Conservation (phyloP, 306 rosid species). For the Urtica urens region DNA sequence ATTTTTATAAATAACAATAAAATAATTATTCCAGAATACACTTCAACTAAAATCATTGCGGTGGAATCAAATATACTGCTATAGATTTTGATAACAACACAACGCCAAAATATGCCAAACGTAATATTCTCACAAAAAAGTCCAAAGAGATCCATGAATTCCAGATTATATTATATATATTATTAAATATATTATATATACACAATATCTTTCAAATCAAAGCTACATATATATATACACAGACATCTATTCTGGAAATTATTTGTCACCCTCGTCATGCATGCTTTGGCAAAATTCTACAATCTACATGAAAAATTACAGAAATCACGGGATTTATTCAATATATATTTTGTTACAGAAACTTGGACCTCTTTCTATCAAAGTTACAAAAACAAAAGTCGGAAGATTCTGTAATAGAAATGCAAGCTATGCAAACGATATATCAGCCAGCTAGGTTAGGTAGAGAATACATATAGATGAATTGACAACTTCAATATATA, state of each 20-base stretch:
- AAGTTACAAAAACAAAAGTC: neutral
- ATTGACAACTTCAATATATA: slow-evolving; percentile 4
- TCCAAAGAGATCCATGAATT: slow-evolving; percentile 39
- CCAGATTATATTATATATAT: slow-evolving; percentile 25
- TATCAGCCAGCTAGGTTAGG: slow-evolving; percentile 17
- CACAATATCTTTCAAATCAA: slow-evolving; percentile 27
- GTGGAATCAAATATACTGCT: slow-evolving; percentile 2
- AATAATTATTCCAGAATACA: too few species aligned
- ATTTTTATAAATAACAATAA: too few species aligned
- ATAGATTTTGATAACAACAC: slow-evolving; percentile 26
- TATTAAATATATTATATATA: too few species aligned
- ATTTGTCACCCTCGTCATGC: slow-evolving; percentile 19
- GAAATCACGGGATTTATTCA: slow-evolving; percentile 42
- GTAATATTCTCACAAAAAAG: neutral
- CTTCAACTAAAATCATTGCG: too few species aligned
- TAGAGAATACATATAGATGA: slow-evolving; percentile 13
- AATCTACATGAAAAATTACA: slow-evolving; percentile 19
- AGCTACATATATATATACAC: neutral
- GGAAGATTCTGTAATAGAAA: neutral
- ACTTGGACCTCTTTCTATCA: slow-evolving; percentile 20
- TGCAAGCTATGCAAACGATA: neutral
- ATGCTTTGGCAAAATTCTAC: slow-evolving; percentile 3
- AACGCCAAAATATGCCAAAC: slow-evolving; percentile 25
- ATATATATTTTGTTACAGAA: slow-evolving; percentile 22
- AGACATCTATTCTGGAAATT: neutral